Conservation (phyloP, 129 eudicot species). For the Flaveria sonorensis region DNA sequence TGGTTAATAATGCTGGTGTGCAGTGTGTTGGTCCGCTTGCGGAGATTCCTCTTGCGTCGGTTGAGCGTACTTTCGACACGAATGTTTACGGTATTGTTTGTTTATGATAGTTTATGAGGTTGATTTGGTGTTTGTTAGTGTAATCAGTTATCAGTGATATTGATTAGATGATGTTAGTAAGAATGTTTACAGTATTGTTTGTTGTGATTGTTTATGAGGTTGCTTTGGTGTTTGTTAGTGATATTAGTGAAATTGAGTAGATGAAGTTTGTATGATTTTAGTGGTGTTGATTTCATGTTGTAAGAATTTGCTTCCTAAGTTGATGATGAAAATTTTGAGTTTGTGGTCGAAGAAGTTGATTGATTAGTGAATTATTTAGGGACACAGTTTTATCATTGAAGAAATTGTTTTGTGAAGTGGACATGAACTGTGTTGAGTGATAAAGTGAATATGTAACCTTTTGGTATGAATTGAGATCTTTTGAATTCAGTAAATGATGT, state of each 20-base stretch:
- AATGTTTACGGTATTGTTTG: conserved; percentile 69
- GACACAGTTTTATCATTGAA: background rate
- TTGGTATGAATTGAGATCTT: background rate
- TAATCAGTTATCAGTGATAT: background rate
- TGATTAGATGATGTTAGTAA: background rate
- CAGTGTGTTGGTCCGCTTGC: conserved; percentile 95
- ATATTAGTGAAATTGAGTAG: background rate
- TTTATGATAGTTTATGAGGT: background rate
- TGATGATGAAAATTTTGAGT: background rate
- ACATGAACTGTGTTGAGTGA: background rate
- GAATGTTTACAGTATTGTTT: conserved; percentile 62
- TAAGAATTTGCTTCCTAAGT: background rate
- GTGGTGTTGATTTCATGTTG: background rate
- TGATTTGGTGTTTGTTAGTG: background rate
- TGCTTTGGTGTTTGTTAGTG: background rate
- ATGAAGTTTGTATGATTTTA: background rate
- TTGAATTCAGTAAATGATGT: background rate
- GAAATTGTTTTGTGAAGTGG: background rate
- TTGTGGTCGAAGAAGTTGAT: background rate
- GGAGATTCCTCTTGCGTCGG: conserved; percentile 64
- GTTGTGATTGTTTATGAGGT: background rate
- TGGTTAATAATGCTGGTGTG: conserved; percentile 93
- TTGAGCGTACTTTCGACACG: conserved; percentile 68
- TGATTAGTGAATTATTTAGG: background rate
- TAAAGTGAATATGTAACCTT: background rate